Evolutionary conservation across 129 eudicot genomes (phyloP).

Genomic region (Pulicaria dysenterica): DNA sequence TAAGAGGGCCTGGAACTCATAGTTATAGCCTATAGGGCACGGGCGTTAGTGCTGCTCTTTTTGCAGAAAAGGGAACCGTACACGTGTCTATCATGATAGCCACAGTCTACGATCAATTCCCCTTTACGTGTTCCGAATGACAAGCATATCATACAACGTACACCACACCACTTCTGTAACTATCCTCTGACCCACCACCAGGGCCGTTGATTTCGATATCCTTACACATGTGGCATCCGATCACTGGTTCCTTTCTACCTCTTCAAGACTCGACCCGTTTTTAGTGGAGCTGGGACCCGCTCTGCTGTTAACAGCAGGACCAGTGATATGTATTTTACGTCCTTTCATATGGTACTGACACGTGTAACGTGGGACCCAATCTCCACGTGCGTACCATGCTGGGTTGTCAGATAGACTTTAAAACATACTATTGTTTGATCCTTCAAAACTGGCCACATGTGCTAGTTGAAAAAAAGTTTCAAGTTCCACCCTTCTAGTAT

Average conservation of each 20-base stretch:
- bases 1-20: constrained; percentile 12
- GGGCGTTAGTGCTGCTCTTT: neutral
- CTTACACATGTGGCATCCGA: constrained; percentile 33
- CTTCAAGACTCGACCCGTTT: constrained; percentile 31
- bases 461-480: constrained; percentile 14
- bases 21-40: constrained; percentile 16
- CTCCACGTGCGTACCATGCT: constrained; percentile 33
- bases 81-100: constrained; percentile 35
- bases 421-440: neutral
- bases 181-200: constrained; percentile 41
- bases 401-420: constrained; percentile 37
- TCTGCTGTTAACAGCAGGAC: constrained; percentile 37
- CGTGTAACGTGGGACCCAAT: constrained; percentile 25
- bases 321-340: constrained; percentile 33
- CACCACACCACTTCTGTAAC: constrained; percentile 39
- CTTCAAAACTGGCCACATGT: constrained; percentile 29
- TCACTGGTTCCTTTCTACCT: constrained; percentile 27
- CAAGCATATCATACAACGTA: constrained; percentile 43
- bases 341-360: constrained; percentile 28
- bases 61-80: constrained; percentile 29
- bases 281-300: constrained; percentile 29
- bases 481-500: constrained; percentile 8
- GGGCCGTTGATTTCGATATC: constrained; percentile 35
- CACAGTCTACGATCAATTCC: constrained; percentile 20
- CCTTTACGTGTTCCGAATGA: constrained; percentile 40